Evolutionary conservation across 2,329 filamentous ascomycete species (phyloP).

Genomic region (Microdochium paspali): DNA sequence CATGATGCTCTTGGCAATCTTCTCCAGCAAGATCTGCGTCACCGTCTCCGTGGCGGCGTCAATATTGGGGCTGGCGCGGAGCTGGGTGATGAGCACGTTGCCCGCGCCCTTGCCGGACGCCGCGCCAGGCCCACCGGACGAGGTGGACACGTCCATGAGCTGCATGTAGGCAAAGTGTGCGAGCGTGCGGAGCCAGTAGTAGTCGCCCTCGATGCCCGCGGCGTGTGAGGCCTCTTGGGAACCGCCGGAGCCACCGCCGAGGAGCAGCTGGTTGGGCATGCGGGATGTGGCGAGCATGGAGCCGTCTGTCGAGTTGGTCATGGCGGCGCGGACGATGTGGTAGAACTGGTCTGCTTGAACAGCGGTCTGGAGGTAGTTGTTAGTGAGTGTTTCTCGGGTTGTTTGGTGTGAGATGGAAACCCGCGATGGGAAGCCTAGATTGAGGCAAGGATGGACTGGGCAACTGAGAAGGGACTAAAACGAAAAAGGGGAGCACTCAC

Average conservation of each 20-base stretch:
- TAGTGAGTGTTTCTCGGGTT: neutral
- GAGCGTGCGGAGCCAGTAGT: conserved; percentile 1
- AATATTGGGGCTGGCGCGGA: neutral
- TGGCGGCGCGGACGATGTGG: neutral
- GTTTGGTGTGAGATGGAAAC: too few species aligned
- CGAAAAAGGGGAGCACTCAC: neutral
- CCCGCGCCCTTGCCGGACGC: neutral
- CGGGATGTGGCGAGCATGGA: neutral
- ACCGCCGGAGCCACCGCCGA: neutral
- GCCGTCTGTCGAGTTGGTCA: neutral
- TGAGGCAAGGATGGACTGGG: neutral
- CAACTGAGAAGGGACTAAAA: neutral
- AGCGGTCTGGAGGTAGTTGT: neutral
- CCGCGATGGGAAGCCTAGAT: neutral
- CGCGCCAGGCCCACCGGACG: neutral
- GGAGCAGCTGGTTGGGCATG: neutral
- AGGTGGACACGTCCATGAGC: neutral
- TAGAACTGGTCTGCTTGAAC: neutral
- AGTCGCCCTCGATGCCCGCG: neutral
- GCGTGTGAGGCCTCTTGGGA: neutral
- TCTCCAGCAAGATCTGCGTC: neutral
- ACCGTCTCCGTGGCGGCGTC: neutral
- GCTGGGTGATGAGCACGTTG: neutral
- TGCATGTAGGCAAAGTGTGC: neutral
- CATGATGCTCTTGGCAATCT: conserved; percentile 1